These are phyloP conservation scores for Beta corolliflora DNA, from an alignment of 179 eudicot species.

Conservation along the genomic window DNA sequence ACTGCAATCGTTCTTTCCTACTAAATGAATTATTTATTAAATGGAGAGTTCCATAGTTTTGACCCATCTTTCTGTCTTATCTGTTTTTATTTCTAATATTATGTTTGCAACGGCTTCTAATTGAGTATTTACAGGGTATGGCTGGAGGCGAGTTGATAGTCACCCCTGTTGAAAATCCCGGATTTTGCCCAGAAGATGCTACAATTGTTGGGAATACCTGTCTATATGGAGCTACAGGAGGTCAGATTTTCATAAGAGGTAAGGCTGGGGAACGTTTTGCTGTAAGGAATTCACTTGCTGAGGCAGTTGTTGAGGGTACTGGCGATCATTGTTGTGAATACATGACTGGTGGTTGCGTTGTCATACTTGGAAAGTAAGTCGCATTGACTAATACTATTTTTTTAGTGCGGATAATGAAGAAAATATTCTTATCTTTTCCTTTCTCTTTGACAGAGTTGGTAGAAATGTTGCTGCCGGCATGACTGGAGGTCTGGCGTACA, in stretches of 20 bases:
- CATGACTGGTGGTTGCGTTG: slow-evolving; percentile 99
- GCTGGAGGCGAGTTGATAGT: slow-evolving; percentile 97
- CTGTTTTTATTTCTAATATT: not conserved
- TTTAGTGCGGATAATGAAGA: slow-evolving; percentile 5
- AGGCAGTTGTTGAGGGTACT: slow-evolving; percentile 97
- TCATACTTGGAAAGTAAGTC: slow-evolving; percentile 82
- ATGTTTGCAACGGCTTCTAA: not conserved
- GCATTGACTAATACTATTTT: slow-evolving; percentile 1
- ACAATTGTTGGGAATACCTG: slow-evolving; percentile 96
- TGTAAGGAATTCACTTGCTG: slow-evolving; percentile 94
- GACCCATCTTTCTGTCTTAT: not conserved
- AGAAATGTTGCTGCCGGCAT: slow-evolving; percentile 99
- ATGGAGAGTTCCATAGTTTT: not conserved
- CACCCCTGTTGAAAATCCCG: slow-evolving; percentile 74
- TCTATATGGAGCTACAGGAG: slow-evolving; percentile 98
- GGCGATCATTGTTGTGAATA: slow-evolving; percentile 98
- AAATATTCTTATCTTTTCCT: slow-evolving; percentile 22
- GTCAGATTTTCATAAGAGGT: slow-evolving; percentile 89
- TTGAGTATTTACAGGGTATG: slow-evolving; percentile 66
- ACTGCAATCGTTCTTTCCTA: not conserved
- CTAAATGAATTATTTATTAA: not conserved
- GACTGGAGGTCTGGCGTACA: slow-evolving; percentile 97
- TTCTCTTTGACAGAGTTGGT: slow-evolving; percentile 67
- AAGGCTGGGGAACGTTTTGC: slow-evolving; percentile 99
- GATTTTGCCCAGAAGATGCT: slow-evolving; percentile 91